Evolutionary conservation across 495 filamentous ascomycete species (phyloP), one percentile per base, ranked within the genome.

Genomic region (Podospora pseudoanserina): DNA sequence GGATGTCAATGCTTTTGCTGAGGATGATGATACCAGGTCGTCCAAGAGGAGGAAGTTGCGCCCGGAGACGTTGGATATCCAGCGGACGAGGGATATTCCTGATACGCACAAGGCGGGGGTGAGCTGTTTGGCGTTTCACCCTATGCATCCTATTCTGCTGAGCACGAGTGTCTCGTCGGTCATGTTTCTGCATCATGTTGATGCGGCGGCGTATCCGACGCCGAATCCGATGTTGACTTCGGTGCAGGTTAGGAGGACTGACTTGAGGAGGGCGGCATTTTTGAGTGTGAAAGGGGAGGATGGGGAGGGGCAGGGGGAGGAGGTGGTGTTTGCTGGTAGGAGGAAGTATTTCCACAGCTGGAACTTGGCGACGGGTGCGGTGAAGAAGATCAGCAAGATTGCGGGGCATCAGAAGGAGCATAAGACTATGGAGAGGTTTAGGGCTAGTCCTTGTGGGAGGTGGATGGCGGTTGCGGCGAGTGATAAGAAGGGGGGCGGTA

Each of bases 291-390:
- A 49, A 13, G 81, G 80, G 3, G 83, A 86, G 54, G 72, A 78
- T 15, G 86, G 87, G 26, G 82, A 86, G 67, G 83, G 86, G 53
- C 71, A 78, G 15, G 86, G 87, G 27, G 82, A 86, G 67, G 87
- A 87, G 63, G 89, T 98, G 70, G 90, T 97, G 76, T 89, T 97
- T 64, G 89, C 93, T 27, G 92, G 92, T 61, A 88, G 93, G 4
- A 86, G 96, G 23, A 88, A 90, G 69, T 98, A 95, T 78, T 97
- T 97, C 80, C 95, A 98, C 80, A 88, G 87, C 72, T 99, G 95
- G 95, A 89, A 97, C 75, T 83, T 99, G 3, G 77, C 88, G 55
- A 87, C 90, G 6, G 96, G 95, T 26, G 82, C 81, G 26, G 85
- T 98, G 32, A 90, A 94, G 75, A 96, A 96, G 68, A 79, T 92